A percentile compares a stretch with the other conserved stretches of the same genome.
Conservation (phyloP, 371 early-diverging fungal genomes). For the Zychaea mexicana region DNA sequence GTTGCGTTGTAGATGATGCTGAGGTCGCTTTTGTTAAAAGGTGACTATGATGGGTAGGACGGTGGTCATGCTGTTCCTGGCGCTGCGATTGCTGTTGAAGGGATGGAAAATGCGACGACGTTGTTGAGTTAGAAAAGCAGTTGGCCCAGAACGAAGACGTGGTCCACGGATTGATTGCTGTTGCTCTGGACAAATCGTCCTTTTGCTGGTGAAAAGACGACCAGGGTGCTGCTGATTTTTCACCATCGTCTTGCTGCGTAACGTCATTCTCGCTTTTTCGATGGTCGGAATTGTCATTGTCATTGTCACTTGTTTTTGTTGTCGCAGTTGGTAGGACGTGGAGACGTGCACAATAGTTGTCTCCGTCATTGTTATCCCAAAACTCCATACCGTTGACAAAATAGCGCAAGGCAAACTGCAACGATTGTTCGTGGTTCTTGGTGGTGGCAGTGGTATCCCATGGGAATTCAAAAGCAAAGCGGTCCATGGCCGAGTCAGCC, state of each 20-base stretch:
- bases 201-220: neutral
- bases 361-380: conserved; percentile 84
- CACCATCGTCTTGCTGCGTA: neutral
- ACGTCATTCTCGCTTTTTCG: neutral
- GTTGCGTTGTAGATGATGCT: too few species aligned
- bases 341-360: conserved; percentile 61
- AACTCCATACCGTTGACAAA: conserved; percentile 60
- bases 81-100: neutral
- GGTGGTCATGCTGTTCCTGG: neutral
- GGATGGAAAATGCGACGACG: neutral
- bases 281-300: too few species aligned
- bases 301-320: too few species aligned
- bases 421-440: neutral
- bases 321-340: too few species aligned
- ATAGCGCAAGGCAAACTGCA: conserved; percentile 40
- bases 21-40: too few species aligned
- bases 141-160: conserved; percentile 8
- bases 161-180: conserved; percentile 1
- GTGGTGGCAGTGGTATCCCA: neutral
- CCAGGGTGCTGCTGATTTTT: neutral
- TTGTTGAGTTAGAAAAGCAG: neutral
- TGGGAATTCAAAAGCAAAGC: conserved; percentile 26
- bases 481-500: conserved; percentile 29
- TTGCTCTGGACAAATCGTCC: neutral
- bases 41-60: too few species aligned